These are phyloP conservation scores for Camelina neglecta DNA, from an alignment of 345 rosid genomes.

Conservation along the genomic window DNA sequence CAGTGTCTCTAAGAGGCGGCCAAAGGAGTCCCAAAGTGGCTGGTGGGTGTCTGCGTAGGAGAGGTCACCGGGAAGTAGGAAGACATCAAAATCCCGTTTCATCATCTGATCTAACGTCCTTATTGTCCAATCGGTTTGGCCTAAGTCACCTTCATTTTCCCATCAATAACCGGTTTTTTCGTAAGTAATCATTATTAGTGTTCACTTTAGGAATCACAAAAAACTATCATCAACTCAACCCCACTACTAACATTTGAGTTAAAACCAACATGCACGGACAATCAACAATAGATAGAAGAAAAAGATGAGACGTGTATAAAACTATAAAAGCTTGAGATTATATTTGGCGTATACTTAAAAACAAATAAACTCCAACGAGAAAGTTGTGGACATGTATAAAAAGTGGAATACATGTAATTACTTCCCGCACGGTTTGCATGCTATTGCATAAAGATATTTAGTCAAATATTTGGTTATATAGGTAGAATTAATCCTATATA, in stretches of 20 bases:
- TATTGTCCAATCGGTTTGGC: slow-evolving; percentile 84
- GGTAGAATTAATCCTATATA: neutral
- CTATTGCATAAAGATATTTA: slow-evolving; percentile 10
- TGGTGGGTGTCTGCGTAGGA: slow-evolving; percentile 80
- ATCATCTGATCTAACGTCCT: slow-evolving; percentile 59
- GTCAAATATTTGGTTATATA: neutral
- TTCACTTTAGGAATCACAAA: neutral
- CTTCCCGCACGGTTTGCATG: slow-evolving; percentile 27
- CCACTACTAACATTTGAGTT: neutral
- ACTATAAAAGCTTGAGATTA: slow-evolving; percentile 7
- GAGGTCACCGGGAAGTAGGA: slow-evolving; percentile 77
- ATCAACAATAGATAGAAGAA: neutral
- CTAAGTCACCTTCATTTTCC: slow-evolving; percentile 73
- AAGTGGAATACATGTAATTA: slow-evolving; percentile 19
- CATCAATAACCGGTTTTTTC: slow-evolving; percentile 1
- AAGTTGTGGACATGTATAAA: slow-evolving; percentile 22
- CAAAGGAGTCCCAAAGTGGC: slow-evolving; percentile 89
- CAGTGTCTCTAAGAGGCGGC: slow-evolving; percentile 69
- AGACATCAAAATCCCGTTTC: slow-evolving; percentile 63
- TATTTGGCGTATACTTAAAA: slow-evolving; percentile 19
- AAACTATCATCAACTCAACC: neutral
- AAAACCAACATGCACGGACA: slow-evolving; percentile 22
- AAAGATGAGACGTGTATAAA: slow-evolving; percentile 16
- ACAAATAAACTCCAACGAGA: slow-evolving; percentile 34
- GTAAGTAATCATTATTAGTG: slow-evolving; percentile 7